Base-by-base conservation (phyloP, 129 eudicot species). In the Ambrosia artemisiifolia region DNA sequence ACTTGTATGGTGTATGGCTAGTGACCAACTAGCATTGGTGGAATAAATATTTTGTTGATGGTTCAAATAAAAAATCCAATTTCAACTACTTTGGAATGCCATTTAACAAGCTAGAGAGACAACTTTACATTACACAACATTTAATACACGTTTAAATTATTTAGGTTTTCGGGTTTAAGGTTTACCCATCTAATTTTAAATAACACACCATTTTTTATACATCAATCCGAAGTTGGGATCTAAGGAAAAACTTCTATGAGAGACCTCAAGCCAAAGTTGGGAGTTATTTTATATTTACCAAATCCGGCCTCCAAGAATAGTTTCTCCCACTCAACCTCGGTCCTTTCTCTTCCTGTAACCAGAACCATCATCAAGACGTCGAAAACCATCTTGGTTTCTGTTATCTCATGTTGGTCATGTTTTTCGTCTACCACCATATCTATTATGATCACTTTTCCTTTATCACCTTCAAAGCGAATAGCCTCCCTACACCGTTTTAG, bases 391-490 rank as follows among this genome's bases (percentile, higher is more conserved):
- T 79, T 72, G 11, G 74, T 67, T 30, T 72, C 75, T 2, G 75
- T 44, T 18, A 66, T 65, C 28, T 66, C 65, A 65, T 53, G 72
- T 2, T 34, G 56, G 19, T 65, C 73, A 3, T 47, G 70, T n/a
- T 65, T 14, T 9, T 65, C 47, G 20, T 67, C 83, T 9, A 79
- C 53, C 65, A 79, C 70, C 79, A 79, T 73, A 36, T 73, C 83
- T 46, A 79, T 66, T 64, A 82, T 68, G 11, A 78, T 65, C 62
- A 78, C 40, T 44, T 74, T 82, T 20, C 86, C 80, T 42, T 68
- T 68, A 5, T 67, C 78, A 16, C 35, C 57, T 38, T 14, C 48
- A 2, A 0, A 2, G 0, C 10, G 7, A 44, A 82, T 56, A 11
- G 80, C 65, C 13, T 82, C 86, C 51, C 67, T 54, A 42, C 86